phyloP scores from a whole-genome alignment of 1,284 basidiomycete genomes.

The Trichosporon faecale region DNA sequence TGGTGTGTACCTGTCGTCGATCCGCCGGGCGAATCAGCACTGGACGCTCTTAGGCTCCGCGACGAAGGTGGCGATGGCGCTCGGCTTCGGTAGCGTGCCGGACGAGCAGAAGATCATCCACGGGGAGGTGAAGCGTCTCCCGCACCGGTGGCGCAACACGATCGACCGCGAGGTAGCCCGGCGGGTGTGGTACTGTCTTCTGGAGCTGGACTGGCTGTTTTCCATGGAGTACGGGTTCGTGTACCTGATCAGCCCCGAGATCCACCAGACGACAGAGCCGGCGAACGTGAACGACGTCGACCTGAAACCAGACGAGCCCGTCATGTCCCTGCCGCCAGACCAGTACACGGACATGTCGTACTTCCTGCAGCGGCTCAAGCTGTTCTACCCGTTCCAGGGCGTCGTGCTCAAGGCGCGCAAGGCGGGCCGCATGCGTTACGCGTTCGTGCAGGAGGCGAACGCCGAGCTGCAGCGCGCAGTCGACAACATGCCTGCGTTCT shows the following conservation, averaged over 20 bases:
- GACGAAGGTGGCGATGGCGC: slow-evolving; percentile 30
- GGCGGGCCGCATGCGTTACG: slow-evolving; percentile 27
- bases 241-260: slow-evolving; percentile 30
- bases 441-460: slow-evolving; percentile 26
- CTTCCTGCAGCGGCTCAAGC: slow-evolving; percentile 27
- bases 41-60: slow-evolving; percentile 31
- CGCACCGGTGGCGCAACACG: slow-evolving; percentile 25
- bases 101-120: slow-evolving; percentile 21
- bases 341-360: slow-evolving; percentile 34
- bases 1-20: slow-evolving; percentile 26
- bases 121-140: slow-evolving; percentile 17
- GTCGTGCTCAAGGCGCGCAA: slow-evolving; percentile 28
- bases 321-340: slow-evolving; percentile 23
- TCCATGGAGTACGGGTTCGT: slow-evolving; percentile 32
- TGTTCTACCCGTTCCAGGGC: slow-evolving; percentile 31
- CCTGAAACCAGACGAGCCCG: slow-evolving; percentile 19
- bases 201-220: slow-evolving; percentile 34
- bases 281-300: slow-evolving; percentile 32
- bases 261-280: slow-evolving; percentile 31
- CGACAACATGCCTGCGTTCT: slow-evolving; percentile 23
- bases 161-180: slow-evolving; percentile 31
- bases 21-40: slow-evolving; percentile 28
- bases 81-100: slow-evolving; percentile 21
- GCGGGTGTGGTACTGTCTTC: slow-evolving; percentile 30
- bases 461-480: slow-evolving; percentile 24